phyloP scores from a whole-genome alignment of 2,329 filamentous ascomycete species.

The Hymenoscyphus albidus region DNA sequence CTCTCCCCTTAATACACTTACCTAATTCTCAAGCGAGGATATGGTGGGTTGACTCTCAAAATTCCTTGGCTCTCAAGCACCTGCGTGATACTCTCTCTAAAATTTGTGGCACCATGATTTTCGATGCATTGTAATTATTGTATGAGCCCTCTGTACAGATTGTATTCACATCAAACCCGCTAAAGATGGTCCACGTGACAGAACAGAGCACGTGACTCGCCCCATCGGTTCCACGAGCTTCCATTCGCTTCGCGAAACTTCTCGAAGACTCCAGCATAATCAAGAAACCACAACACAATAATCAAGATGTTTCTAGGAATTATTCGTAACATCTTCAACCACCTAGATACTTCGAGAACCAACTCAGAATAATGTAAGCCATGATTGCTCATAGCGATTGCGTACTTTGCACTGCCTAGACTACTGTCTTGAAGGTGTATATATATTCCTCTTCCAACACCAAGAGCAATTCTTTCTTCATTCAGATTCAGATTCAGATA shows the following conservation, averaged over 20 bases:
- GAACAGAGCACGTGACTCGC: not conserved
- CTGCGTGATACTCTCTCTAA: too few species aligned
- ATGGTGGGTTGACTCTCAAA: too few species aligned
- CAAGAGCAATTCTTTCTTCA: constrained; percentile 20
- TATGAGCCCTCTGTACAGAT: not conserved
- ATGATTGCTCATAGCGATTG: constrained; percentile 24
- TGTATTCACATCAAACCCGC: too few species aligned
- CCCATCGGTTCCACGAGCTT: constrained; percentile 3
- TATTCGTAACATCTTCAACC: constrained; percentile 17
- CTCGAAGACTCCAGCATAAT: constrained; percentile 12
- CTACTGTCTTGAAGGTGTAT: constrained; percentile 21
- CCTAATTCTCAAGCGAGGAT: too few species aligned
- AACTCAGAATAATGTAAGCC: constrained; percentile 1
- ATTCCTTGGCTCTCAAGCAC: too few species aligned
- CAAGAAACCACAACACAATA: constrained; percentile 8
- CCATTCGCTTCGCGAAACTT: constrained; percentile 20
- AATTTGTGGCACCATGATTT: too few species aligned
- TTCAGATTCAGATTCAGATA: constrained; percentile 24
- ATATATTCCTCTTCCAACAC: constrained; percentile 12
- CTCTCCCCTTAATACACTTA: too few species aligned
- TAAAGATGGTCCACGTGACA: too few species aligned
- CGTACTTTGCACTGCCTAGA: constrained; percentile 17
- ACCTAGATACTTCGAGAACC: constrained; percentile 9
- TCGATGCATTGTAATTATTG: not conserved
- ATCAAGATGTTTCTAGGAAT: constrained; percentile 13